Evolutionary conservation across 345 rosid species (phyloP).

Genomic region (Geranium rotundifolium): DNA sequence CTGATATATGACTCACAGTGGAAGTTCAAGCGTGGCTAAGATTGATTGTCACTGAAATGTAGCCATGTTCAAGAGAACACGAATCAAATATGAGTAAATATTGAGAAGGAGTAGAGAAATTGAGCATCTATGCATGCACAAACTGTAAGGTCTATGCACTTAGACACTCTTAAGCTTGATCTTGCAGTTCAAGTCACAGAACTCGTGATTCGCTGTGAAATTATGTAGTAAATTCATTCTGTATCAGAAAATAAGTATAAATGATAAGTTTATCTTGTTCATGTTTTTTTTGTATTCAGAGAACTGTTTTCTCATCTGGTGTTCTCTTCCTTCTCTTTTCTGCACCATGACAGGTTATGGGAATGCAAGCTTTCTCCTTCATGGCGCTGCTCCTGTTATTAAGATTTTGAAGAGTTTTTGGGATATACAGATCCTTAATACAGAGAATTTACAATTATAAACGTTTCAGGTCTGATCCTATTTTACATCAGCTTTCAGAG

Average conservation of each 20-base stretch:
- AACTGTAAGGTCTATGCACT: no score
- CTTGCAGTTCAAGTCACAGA: no score
- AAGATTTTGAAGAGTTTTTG: conserved; percentile 18
- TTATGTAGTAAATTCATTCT: background rate
- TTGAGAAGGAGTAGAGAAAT: no score
- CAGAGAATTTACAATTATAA: conserved; percentile 1
- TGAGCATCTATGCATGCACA: no score
- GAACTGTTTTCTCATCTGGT: background rate
- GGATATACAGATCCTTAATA: background rate
- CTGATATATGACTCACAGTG: no score
- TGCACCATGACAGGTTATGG: conserved; percentile 29
- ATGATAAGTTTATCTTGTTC: background rate
- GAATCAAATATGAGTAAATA: no score
- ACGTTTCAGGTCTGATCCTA: conserved; percentile 1
- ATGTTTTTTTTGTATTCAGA: background rate
- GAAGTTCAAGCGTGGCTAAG: no score
- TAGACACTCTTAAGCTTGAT: no score
- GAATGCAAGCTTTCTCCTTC: conserved; percentile 13
- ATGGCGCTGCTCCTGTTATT: conserved; percentile 21
- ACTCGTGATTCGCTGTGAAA: no score
- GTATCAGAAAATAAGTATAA: no score
- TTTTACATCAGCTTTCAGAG: background rate
- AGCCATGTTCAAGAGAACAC: no score
- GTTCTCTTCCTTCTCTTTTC: background rate
- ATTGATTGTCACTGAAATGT: no score